A percentile compares a stretch with the other conserved stretches of the same genome.
Conservation (phyloP, 2,329 filamentous ascomycete species). For the Sporothrix dimorphospora region DNA sequence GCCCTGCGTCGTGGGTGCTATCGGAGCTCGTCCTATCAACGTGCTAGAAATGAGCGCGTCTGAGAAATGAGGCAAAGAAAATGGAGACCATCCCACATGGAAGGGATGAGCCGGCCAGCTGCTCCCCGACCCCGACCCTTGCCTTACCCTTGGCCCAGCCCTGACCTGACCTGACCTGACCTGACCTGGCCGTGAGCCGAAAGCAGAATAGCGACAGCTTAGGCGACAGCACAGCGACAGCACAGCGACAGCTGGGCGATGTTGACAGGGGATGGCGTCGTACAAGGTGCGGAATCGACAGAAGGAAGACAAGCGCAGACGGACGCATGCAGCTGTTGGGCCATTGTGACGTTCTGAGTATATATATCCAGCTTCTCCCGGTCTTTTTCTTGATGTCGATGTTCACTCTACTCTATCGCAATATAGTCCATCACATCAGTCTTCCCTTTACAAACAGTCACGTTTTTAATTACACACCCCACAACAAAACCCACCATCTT, state of each 20-base stretch:
- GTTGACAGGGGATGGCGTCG: background rate
- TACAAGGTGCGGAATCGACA: background rate
- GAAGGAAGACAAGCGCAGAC: background rate
- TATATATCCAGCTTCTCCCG: constrained; percentile 1
- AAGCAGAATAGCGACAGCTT: background rate
- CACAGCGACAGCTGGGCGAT: background rate
- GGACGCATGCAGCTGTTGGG: background rate
- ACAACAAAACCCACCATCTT: too few species aligned
- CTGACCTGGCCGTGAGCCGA: background rate
- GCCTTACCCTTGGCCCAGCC: background rate
- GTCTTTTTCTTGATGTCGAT: background rate
- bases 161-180: too few species aligned
- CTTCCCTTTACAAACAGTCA: too few species aligned
- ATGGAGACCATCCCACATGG: background rate
- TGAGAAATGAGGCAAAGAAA: background rate
- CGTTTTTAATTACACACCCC: too few species aligned
- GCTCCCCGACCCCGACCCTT: background rate
- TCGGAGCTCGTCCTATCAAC: background rate
- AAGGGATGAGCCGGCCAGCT: background rate
- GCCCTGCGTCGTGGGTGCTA: background rate
- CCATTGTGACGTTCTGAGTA: background rate
- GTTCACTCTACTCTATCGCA: background rate
- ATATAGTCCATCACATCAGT: background rate
- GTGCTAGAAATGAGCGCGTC: background rate
- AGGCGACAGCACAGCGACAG: background rate